Percentiles rank a stretch among this genome's conserved stretches.
Evolutionary conservation across 441 rosid genomes (phyloP).

Genomic region (Viola pubescens): DNA sequence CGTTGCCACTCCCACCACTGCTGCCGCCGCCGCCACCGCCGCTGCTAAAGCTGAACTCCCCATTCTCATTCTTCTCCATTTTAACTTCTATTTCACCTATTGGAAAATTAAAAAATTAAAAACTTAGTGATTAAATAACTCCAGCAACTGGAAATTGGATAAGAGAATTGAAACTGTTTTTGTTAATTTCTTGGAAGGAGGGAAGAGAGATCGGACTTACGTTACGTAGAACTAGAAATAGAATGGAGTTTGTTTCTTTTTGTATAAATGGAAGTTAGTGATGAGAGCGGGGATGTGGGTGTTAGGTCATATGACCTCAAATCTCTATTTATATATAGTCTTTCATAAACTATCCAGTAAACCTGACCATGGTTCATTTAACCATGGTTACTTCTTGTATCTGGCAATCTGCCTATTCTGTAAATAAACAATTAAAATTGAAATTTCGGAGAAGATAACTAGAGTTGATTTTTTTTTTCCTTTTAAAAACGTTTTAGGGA

Average conservation of each 20-base stretch:
- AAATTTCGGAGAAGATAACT: too few species aligned
- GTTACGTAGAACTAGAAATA: background rate
- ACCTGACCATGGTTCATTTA: slow-evolving; percentile 5
- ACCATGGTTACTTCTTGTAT: slow-evolving; percentile 4
- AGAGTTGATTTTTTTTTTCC: too few species aligned
- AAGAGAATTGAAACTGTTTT: background rate
- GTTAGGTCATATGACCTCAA: background rate
- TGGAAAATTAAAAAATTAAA: background rate
- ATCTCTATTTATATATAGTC: background rate
- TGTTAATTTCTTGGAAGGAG: background rate
- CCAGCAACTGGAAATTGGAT: background rate
- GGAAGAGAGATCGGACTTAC: background rate
- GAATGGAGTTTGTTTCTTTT: background rate
- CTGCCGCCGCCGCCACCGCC: background rate
- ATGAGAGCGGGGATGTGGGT: background rate
- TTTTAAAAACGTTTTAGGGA: too few species aligned
- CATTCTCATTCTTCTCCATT: slow-evolving; percentile 16
- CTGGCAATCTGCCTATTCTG: background rate
- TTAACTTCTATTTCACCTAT: slow-evolving; percentile 1
- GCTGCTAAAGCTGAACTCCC: slow-evolving; percentile 25
- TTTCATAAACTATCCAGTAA: background rate
- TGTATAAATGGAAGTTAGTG: background rate
- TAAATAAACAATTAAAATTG: too few species aligned
- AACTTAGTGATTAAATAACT: background rate
- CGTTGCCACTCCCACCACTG: too few species aligned